Percentiles rank a stretch among this genome's conserved stretches.
Conservation (phyloP, 495 filamentous ascomycete genomes). For the Baudoinia panamericana region DNA sequence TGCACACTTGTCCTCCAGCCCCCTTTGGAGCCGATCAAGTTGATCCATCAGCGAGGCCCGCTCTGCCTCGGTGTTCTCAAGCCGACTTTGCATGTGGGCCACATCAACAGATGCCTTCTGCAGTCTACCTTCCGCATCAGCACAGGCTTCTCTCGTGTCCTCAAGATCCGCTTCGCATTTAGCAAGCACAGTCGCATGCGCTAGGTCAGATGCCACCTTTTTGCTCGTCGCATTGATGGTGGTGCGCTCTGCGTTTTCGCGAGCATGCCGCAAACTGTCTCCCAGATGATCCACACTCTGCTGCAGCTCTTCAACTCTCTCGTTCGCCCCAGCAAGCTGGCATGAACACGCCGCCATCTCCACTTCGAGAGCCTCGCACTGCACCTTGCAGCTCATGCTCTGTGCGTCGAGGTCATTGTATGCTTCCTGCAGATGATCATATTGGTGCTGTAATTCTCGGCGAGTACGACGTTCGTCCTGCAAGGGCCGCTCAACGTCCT, state of each 20-base stretch:
- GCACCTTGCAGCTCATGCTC: constrained; percentile 7
- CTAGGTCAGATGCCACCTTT: constrained; percentile 7
- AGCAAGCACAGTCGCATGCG: constrained; percentile 12
- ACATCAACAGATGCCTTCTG: neutral
- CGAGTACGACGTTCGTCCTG: constrained; percentile 33
- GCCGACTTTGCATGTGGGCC: neutral
- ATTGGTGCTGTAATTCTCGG: constrained; percentile 23
- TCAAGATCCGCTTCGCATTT: constrained; percentile 31
- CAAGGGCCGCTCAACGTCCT: constrained; percentile 37
- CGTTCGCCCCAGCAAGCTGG: constrained; percentile 12
- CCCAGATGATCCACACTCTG: constrained; percentile 7
- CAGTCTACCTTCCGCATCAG: neutral
- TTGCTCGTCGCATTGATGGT: neutral
- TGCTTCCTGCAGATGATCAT: constrained; percentile 12
- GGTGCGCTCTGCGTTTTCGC: constrained; percentile 1
- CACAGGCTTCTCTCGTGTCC: constrained; percentile 19
- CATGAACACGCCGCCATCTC: constrained; percentile 12
- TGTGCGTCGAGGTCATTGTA: constrained; percentile 18
- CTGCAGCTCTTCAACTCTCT: constrained; percentile 4
- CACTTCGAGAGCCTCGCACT: constrained; percentile 19
- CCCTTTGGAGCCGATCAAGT: neutral
- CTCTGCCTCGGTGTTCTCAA: neutral
- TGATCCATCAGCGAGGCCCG: neutral
- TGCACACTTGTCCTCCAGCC: neutral
- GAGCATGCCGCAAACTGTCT: constrained; percentile 11